Base-by-base conservation (phyloP, 352 stramenopile genomes). In the Globisporangium echinulatum region DNA sequence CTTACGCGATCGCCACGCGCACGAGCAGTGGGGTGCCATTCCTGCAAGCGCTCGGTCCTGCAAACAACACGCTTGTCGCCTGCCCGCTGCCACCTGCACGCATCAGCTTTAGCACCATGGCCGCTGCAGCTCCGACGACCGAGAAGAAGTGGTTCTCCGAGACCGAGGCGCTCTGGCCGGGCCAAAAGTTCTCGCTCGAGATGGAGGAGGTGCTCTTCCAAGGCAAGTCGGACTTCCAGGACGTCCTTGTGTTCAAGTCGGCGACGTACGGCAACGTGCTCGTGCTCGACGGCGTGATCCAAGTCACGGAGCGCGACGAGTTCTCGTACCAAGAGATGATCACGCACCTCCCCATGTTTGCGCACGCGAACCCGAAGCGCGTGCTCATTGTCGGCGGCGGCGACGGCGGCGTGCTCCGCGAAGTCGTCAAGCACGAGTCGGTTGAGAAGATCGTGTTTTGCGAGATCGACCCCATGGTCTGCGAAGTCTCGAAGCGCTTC, bases 241-340 rank as follows among this genome's bases (percentile, higher is more conserved):
- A 99, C 74, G 86, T 99, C 54, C 83, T 99, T 25, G 96, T 99
- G n/a, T 99, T 99, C 80, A 88, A 99, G 72, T 98, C 92, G n/a
- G 71, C 82, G 49, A 97, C 92, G 44, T 98, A 99, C 74, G 97
- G 97, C 53, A 96, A 94, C 67, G 97, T 99, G 47, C 84, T 99
- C n/a, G 96, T 99, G 49, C 82, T 99, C 42, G 97, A 99, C 76
- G 97, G 96, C 54, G 96, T 99, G 52, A 99, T 99, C 80, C 97
- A 99, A 80, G 84, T 97, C 48, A 99, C 97, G 38, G 97, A 99
- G 72, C 81, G 94, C 40, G 97, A 99, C 69, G 97, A 99, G 76
- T 98, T 98, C 71, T 77, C 94, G 49, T 99, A 99, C 82, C 97
- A 99, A 80, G 97, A 99, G 82, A 99, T 99, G 97, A 99, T 99